Percentiles rank a stretch among this genome's conserved stretches.
phyloP scores from a whole-genome alignment of 2,329 filamentous ascomycete species.

The Sporothrix humicola region DNA sequence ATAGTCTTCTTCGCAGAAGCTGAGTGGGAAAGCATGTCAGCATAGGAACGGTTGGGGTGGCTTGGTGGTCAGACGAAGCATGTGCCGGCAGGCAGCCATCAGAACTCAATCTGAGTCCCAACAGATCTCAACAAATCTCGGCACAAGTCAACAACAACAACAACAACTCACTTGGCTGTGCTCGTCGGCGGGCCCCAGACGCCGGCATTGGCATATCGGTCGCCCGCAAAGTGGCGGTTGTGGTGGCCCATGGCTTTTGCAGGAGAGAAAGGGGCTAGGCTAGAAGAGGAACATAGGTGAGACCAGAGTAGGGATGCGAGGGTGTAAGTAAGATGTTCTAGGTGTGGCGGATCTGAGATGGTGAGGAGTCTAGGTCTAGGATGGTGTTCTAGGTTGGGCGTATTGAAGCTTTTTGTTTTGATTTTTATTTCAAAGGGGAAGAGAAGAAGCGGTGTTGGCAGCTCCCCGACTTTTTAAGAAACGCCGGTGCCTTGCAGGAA shows the following conservation, averaged over 20 bases:
- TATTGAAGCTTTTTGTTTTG: background rate
- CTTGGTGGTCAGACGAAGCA: background rate
- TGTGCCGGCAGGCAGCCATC: conserved; percentile 5
- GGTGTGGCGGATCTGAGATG: background rate
- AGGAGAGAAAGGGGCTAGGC: background rate
- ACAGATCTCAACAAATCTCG: background rate
- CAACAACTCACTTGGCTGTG: conserved; percentile 42
- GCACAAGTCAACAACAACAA: background rate
- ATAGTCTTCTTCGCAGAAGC: conserved; percentile 57
- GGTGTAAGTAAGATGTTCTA: background rate
- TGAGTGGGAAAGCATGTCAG: conserved; percentile 22
- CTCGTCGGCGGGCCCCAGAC: conserved; percentile 44
- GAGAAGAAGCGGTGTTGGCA: background rate
- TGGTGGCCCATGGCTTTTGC: conserved; percentile 42
- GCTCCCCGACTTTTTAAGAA: conserved; percentile 2
- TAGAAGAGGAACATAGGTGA: background rate
- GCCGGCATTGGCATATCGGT: conserved; percentile 40
- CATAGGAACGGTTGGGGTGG: background rate
- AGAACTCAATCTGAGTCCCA: background rate
- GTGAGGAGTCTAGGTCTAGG: no score
- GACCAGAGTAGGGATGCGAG: background rate
- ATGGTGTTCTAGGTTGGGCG: background rate
- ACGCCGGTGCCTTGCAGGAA: conserved; percentile 14
- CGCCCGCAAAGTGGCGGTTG: conserved; percentile 42
- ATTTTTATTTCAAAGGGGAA: background rate